Evolutionary conservation across 495 filamentous ascomycete genomes (phyloP).

Genomic region (Hypomontagnella monticulosa): DNA sequence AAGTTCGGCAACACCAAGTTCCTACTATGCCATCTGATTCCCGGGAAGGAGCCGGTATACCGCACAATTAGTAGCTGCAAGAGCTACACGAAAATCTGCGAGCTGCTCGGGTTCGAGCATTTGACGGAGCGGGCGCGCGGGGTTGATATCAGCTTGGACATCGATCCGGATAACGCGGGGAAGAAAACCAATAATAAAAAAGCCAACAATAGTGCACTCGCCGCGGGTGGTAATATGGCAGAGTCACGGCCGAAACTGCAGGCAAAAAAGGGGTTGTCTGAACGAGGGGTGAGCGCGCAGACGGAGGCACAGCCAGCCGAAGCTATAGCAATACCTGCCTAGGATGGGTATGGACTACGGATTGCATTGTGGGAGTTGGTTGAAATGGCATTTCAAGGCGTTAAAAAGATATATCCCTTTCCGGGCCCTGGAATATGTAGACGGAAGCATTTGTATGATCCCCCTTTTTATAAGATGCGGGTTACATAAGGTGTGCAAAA

Average conservation of each 20-base stretch:
- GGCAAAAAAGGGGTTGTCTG: constrained; percentile 45
- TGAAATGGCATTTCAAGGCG: constrained; percentile 40
- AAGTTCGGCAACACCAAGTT: constrained; percentile 92
- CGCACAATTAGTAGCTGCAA: constrained; percentile 63
- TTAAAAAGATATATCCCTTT: constrained; percentile 26
- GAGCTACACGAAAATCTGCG: constrained; percentile 72
- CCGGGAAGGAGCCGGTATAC: constrained; percentile 74
- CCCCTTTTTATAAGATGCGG: constrained; percentile 3
- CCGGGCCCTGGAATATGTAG: neutral
- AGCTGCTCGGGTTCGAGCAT: constrained; percentile 68
- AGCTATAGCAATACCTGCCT: constrained; percentile 25
- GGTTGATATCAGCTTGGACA: constrained; percentile 71
- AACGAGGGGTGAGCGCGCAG: constrained; percentile 38
- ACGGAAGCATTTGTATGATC: constrained; percentile 19
- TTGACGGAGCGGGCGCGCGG: constrained; percentile 65
- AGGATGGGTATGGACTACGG: neutral
- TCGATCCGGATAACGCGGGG: constrained; percentile 58
- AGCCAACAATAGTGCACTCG: constrained; percentile 48
- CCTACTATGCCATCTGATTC: constrained; percentile 81
- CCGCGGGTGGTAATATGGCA: constrained; percentile 48
- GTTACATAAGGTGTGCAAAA: constrained; percentile 7
- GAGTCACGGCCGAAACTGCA: constrained; percentile 41
- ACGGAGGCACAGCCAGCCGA: constrained; percentile 17
- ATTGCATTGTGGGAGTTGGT: constrained; percentile 15
- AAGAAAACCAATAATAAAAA: constrained; percentile 52